These are phyloP conservation scores for Leccinellum rugosiceps DNA, from an alignment of 768 basidiomycete genomes.

Conservation along the genomic window DNA sequence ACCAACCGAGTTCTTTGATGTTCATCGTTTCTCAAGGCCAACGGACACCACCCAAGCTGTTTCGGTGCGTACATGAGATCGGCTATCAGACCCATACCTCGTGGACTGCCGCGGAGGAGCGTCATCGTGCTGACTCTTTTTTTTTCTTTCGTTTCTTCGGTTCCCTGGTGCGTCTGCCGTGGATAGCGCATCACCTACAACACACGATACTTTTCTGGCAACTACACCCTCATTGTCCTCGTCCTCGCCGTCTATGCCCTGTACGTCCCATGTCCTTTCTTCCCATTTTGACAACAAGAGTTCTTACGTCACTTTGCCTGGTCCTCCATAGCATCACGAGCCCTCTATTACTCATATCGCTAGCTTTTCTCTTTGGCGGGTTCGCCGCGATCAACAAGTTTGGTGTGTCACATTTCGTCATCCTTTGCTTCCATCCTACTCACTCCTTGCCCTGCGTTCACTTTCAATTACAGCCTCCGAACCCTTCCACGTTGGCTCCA, in stretches of 20 bases:
- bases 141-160: background rate
- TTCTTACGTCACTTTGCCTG: background rate
- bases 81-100: background rate
- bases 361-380: slow-evolving; percentile 88
- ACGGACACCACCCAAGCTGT: slow-evolving; percentile 78
- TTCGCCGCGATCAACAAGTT: slow-evolving; percentile 88
- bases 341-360: slow-evolving; percentile 74
- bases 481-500: slow-evolving; percentile 77
- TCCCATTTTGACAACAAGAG: background rate
- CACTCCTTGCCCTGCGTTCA: background rate
- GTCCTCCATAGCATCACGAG: slow-evolving; percentile 65
- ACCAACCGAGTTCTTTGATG: slow-evolving; percentile 78
- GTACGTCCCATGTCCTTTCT: slow-evolving; percentile 42
- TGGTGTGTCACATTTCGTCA: slow-evolving; percentile 46
- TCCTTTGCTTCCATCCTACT: background rate
- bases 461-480: slow-evolving; percentile 58
- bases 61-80: slow-evolving; percentile 45
- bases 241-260: slow-evolving; percentile 82
- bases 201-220: slow-evolving; percentile 88
- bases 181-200: slow-evolving; percentile 89
- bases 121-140: background rate
- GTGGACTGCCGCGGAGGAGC: background rate
- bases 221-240: slow-evolving; percentile 80
- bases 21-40: slow-evolving; percentile 79
- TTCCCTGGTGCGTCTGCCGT: background rate